Base-by-base conservation (phyloP, 148 eudicot species). In the Dysphania ambrosioides region DNA sequence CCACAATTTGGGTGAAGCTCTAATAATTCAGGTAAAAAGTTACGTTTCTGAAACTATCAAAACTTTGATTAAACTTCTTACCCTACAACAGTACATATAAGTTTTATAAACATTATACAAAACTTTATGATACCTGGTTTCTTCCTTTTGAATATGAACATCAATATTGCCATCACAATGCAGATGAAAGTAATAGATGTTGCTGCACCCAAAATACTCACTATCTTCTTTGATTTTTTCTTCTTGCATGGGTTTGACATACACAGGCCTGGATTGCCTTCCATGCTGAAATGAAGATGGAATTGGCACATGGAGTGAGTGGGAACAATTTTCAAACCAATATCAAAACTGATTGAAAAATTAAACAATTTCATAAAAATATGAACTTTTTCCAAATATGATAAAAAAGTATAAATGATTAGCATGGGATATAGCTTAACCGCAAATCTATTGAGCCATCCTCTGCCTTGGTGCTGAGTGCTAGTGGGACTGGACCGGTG, bases 401-500 rank as follows among this genome's bases (percentile, higher is more conserved):
- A 36, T 2, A 36, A 36, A 36, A 36, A 36, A 36, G 40, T 36
- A 36, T 36, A 8, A n/a, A 36, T 36, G 53, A 47, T 15, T 15
- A 47, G 19, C 19, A 47, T 47, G 3, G 53, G 21, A 47, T 47
- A 47, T 16, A 16, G 18, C 53, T 47, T 47, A 47, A 59, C 76
- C 76, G 42, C 36, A 73, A 60, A 30, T 13, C 7, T 2, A 73
- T 24, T 6, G 24, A 61, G 69, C 41, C 58, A 19, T 59, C 47
- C n/a, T 65, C 55, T 30, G 3, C 71, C 51, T 64, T 74, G 2
- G 64, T 30, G 4, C 34, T 29, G 1, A 65, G 66, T 27, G 41
- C 19, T 6, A 11, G 4, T 21, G 78, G 78, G 8, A 75, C 66
- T 53, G 55, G 18, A 24, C 78, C 78, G 15, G 32, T 67, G 66